phyloP scores from a whole-genome alignment of 2,329 filamentous ascomycete genomes.

The Penicillium sclerotiorum region DNA sequence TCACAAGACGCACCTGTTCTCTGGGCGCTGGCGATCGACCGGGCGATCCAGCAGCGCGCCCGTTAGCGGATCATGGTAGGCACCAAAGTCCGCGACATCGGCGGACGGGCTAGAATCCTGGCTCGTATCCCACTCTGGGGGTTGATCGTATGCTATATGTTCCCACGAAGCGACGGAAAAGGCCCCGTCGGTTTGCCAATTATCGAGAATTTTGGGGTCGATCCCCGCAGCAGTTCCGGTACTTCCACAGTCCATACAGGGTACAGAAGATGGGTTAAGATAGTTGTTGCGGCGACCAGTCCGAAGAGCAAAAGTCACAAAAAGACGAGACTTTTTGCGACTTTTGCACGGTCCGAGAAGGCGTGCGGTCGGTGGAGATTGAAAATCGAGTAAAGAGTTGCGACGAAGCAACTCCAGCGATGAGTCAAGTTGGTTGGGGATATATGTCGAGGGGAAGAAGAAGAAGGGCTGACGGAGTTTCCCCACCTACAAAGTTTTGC shows the following conservation, averaged over 20 bases:
- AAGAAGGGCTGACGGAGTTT: constrained; percentile 24
- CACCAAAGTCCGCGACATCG: constrained; percentile 37
- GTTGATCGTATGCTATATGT: constrained; percentile 38
- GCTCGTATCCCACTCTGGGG: constrained; percentile 42
- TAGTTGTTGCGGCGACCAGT: constrained; percentile 18
- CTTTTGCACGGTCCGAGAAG: constrained; percentile 13
- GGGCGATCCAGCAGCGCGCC: constrained; percentile 28
- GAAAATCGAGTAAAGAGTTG: neutral
- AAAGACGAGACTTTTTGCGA: constrained; percentile 25
- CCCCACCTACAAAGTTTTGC: constrained; percentile 32
- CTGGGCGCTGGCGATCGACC: constrained; percentile 27
- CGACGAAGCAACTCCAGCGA: neutral
- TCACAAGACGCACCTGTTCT: constrained; percentile 34
- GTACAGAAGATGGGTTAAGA: constrained; percentile 14
- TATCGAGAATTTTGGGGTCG: constrained; percentile 46
- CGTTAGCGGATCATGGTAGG: constrained; percentile 33
- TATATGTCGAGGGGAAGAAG: constrained; percentile 22
- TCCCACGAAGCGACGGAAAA: constrained; percentile 42
- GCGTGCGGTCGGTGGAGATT: neutral
- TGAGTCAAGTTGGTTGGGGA: constrained; percentile 1
- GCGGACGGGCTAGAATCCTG: constrained; percentile 42
- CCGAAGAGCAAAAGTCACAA: constrained; percentile 26
- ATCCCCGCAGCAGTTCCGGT: constrained; percentile 42
- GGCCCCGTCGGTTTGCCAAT: constrained; percentile 41
- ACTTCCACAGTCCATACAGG: constrained; percentile 44